phyloP scores from a whole-genome alignment of 306 rosid genomes.

The Quercus gilva region DNA sequence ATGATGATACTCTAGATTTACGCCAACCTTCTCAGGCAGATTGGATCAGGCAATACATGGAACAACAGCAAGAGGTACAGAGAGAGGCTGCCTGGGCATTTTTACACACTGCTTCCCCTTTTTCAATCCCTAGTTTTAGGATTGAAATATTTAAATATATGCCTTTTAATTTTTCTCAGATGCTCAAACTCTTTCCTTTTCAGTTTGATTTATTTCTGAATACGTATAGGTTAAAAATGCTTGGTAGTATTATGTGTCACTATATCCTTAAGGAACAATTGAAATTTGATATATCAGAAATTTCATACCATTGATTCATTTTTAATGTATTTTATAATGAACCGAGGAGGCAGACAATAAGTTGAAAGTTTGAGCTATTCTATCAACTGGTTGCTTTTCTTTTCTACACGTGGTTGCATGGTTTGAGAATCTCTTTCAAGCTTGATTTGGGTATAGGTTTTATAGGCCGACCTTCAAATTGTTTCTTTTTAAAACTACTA shows the following conservation, averaged over 20 bases:
- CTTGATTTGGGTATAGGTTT: not conserved
- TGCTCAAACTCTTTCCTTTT: not conserved
- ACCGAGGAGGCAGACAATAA: not conserved
- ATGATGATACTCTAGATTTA: constrained; percentile 59
- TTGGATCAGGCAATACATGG: constrained; percentile 84
- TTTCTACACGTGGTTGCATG: not conserved
- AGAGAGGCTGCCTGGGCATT: not conserved
- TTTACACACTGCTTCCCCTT: not conserved
- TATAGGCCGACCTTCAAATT: not conserved
- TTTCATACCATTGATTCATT: not conserved
- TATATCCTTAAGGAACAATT: not conserved
- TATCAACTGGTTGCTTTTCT: not conserved
- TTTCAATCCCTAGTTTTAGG: too few relatives aligned
- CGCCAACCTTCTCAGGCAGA: constrained; percentile 80
- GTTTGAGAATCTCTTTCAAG: not conserved
- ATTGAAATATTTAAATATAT: too few relatives aligned
- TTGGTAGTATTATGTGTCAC: not conserved
- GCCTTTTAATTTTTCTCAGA: not conserved
- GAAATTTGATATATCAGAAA: not conserved
- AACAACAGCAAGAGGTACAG: constrained; percentile 78
- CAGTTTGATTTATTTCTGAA: not conserved
- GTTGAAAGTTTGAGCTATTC: not conserved
- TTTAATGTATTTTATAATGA: not conserved
- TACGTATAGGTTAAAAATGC: not conserved
- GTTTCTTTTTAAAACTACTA: not conserved